Evolutionary conservation across 106 monocot species (phyloP), one percentile per base, ranked within the genome.

Genomic region (Dactylorhiza incarnata): DNA sequence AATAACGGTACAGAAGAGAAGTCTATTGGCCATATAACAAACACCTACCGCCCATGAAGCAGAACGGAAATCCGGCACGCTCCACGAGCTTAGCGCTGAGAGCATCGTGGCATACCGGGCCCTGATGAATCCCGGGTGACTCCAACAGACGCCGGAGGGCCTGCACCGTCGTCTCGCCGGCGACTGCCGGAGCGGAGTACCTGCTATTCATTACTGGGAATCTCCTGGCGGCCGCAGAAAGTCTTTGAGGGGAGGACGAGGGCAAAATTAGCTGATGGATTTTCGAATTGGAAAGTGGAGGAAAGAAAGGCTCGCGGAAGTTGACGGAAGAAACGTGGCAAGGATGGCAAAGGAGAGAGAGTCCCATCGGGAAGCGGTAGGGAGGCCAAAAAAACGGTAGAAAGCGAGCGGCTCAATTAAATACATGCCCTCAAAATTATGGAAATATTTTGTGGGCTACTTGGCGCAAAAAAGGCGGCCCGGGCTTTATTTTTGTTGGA

Each of bases 41-140:
- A 85, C 89, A 86, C 79, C 48, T 86, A 89, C 96, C 94, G 83
- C 97, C 94, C 79, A 81, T 89, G 86, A 97, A 89, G 72, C 91
- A 89, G 66, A 87, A 89, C 61, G 53, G 24, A 75, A 99, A 99
- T 4, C 91, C 94, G 9, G 97, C 94, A 19, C 83, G 74, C 82
- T 94, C 87, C 0, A 99, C 91, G 44, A 99, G 94, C 81, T 85
- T 94, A 11, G 94, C 97, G 48, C 94, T 94, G 67, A 97, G 84
- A 15, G 89, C 93, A 63, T 97, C 94, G 73, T 89, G 94, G 82
- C 89, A 91, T 1, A 91, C 93, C 5, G 97, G 97, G 6, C 94
- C 97, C 87, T 89, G 94, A 55, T 91, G 89, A 71, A 83, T 83
- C 45, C 97, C 97, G 0, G 97, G 87, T 0, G 89, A 87, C 75